Conservation (phyloP, 2,329 filamentous ascomycete genomes). For the Sordariomycetes sp. region DNA sequence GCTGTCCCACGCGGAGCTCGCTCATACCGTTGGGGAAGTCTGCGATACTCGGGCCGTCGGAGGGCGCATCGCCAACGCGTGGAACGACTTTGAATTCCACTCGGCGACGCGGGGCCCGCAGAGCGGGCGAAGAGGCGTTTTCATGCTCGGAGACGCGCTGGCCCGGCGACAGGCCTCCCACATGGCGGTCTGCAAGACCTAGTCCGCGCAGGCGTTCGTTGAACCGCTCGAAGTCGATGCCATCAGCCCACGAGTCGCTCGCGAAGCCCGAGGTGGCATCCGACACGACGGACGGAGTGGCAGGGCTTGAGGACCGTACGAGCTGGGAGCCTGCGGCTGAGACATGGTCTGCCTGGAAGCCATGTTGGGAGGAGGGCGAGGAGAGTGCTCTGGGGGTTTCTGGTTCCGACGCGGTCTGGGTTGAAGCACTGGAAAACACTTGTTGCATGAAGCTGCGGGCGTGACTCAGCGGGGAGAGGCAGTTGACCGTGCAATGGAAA, state of each 20-base stretch:
- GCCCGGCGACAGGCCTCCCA: slow-evolving; percentile 25
- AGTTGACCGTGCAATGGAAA: slow-evolving; percentile 1
- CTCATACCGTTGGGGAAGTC: slow-evolving; percentile 73
- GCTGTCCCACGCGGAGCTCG: not conserved
- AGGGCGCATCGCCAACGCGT: slow-evolving; percentile 21
- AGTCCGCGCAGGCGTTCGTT: slow-evolving; percentile 41
- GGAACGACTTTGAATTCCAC: slow-evolving; percentile 44
- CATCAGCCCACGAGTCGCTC: not conserved
- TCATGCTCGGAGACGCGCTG: slow-evolving; percentile 52
- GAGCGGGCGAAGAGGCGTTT: slow-evolving; percentile 38
- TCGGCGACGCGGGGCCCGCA: slow-evolving; percentile 29
- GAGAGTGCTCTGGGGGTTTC: not conserved
- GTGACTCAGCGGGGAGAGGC: not conserved
- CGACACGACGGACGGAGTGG: slow-evolving; percentile 1
- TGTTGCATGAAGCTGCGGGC: slow-evolving; percentile 5
- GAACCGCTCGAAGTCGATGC: slow-evolving; percentile 22
- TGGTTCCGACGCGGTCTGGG: not conserved
- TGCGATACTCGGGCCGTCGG: slow-evolving; percentile 30
- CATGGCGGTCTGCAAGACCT: slow-evolving; percentile 25
- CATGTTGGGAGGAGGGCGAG: slow-evolving; percentile 1
- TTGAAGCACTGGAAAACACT: slow-evolving; percentile 2
- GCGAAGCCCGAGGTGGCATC: slow-evolving; percentile 1
- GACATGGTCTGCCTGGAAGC: slow-evolving; percentile 3
- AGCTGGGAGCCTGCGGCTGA: slow-evolving; percentile 4
- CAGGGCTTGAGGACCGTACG: not conserved